These are phyloP conservation scores for Neurospora sp. DNA, from an alignment of 495 filamentous ascomycete genomes.

Conservation along the genomic window DNA sequence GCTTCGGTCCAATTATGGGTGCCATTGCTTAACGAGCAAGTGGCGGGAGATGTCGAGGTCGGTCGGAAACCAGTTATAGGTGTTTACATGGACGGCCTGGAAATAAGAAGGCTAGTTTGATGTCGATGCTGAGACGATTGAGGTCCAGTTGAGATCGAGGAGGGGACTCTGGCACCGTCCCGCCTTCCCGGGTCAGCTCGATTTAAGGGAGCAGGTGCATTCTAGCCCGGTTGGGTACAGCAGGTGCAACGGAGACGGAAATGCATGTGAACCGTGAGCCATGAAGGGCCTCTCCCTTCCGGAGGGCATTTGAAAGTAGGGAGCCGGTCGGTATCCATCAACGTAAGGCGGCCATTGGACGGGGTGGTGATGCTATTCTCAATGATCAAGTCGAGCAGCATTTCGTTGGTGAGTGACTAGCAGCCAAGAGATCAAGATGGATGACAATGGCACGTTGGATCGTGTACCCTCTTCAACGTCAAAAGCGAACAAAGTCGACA, in stretches of 20 bases:
- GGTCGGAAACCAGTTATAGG: neutral
- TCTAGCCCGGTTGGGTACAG: neutral
- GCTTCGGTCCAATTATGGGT: conserved; percentile 27
- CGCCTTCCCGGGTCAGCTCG: neutral
- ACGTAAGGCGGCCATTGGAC: neutral
- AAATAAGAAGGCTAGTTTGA: neutral
- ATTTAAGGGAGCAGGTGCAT: neutral
- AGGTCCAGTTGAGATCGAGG: neutral
- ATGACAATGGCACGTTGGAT: neutral
- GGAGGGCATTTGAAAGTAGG: neutral
- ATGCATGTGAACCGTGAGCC: neutral
- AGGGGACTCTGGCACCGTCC: neutral
- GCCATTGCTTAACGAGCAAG: conserved; percentile 11
- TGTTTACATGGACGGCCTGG: neutral
- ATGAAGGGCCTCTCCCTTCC: neutral
- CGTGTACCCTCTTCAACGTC: neutral
- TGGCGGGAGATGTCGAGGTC: neutral
- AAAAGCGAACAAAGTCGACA: neutral
- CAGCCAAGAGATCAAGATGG: neutral
- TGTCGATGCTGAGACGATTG: neutral
- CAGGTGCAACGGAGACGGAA: neutral
- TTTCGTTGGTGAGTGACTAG: neutral
- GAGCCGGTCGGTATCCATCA: neutral
- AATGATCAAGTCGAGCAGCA: neutral
- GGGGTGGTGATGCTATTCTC: neutral